Conservation (phyloP, 2,329 filamentous ascomycete species). For the Hymenotorrendiella dingleyae region DNA sequence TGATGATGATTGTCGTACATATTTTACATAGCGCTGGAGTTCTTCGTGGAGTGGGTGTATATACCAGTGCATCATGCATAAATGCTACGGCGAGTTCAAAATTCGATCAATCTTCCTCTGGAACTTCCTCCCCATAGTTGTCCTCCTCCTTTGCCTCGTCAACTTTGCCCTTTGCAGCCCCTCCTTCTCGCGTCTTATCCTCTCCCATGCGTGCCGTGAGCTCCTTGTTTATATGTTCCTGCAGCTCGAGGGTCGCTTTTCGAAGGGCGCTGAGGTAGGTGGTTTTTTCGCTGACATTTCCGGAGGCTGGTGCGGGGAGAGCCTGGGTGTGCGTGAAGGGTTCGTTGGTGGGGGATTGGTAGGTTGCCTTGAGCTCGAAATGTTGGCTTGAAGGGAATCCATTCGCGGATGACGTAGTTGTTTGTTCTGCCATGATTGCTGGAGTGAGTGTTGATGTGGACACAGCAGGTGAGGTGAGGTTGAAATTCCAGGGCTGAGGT, state of each 20-base stretch:
- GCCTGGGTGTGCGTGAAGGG: slow-evolving; percentile 39
- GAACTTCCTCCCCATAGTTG: slow-evolving; percentile 79
- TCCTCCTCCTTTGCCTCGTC: slow-evolving; percentile 53
- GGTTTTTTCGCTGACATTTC: slow-evolving; percentile 45
- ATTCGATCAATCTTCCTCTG: slow-evolving; percentile 53
- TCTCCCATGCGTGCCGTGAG: slow-evolving; percentile 70
- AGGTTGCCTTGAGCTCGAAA: slow-evolving; percentile 37
- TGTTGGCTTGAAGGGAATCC: neutral
- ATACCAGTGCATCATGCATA: slow-evolving; percentile 9
- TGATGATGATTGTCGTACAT: slow-evolving; percentile 4
- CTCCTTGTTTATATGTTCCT: slow-evolving; percentile 62
- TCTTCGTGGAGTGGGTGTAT: slow-evolving; percentile 3
- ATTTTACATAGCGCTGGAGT: slow-evolving; percentile 24
- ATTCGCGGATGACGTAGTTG: neutral
- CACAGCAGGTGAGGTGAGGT: neutral
- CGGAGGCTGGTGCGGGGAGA: slow-evolving; percentile 32
- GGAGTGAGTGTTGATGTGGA: neutral
- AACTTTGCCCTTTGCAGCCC: slow-evolving; percentile 19
- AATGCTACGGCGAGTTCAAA: neutral
- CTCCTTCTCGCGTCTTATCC: slow-evolving; percentile 51
- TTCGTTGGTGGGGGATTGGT: slow-evolving; percentile 45
- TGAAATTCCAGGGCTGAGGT: too few relatives aligned
- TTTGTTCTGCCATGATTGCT: slow-evolving; percentile 3
- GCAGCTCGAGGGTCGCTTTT: slow-evolving; percentile 49
- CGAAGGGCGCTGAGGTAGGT: slow-evolving; percentile 56